These are phyloP conservation scores for Cenchrus fungigraminus DNA, from an alignment of 176 grass and related monocot species.

Conservation along the genomic window DNA sequence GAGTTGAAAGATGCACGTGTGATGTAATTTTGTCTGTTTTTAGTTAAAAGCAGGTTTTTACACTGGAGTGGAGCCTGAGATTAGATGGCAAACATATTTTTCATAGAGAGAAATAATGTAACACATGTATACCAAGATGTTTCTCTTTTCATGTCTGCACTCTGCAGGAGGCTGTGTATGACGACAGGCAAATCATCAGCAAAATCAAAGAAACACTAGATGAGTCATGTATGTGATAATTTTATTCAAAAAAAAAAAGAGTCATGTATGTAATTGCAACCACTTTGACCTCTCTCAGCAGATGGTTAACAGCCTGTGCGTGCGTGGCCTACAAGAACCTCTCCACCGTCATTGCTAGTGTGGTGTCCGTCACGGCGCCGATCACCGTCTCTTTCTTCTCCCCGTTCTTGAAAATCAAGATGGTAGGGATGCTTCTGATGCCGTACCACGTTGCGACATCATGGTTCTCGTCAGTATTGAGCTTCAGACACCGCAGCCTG, in stretches of 20 bases:
- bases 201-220: not conserved
- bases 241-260: too few relatives aligned
- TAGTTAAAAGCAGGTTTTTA: not conserved
- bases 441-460: conserved; percentile 44
- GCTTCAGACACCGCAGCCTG: conserved; percentile 52
- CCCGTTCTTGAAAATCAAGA: conserved; percentile 64
- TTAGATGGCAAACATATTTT: not conserved
- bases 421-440: conserved; percentile 76
- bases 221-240: not conserved
- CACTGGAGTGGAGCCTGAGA: not conserved
- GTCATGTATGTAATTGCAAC: not conserved
- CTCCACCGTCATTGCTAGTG: conserved; percentile 41
- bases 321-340: conserved; percentile 39
- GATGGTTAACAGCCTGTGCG: not conserved
- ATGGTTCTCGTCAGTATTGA: conserved; percentile 63
- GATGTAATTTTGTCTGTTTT: conserved; percentile 2
- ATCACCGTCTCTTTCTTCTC: conserved; percentile 65
- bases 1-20: not conserved
- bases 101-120: not conserved
- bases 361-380: conserved; percentile 43
- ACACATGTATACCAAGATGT: not conserved
- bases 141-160: not conserved
- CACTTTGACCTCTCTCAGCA: not conserved
- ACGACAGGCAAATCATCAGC: not conserved
- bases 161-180: not conserved